Percentiles rank a stretch among this genome's conserved stretches.
Evolutionary conservation across 306 rosid species (phyloP).

Genomic region (Hylodesmum podocarpum): DNA sequence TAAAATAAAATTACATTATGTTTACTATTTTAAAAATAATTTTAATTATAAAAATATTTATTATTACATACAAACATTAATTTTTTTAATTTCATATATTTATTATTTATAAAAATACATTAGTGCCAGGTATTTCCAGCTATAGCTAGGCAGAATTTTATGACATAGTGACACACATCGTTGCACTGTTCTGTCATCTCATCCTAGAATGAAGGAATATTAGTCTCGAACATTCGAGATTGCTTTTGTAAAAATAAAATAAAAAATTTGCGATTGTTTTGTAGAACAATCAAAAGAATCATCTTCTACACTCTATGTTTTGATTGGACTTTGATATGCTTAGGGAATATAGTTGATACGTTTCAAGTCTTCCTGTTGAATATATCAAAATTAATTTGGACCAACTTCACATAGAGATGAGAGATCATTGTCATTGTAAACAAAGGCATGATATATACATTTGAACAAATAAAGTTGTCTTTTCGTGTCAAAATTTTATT

Average conservation of each 20-base stretch:
- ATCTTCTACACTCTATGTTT: too few relatives aligned
- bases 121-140: too few relatives aligned
- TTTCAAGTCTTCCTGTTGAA: not conserved
- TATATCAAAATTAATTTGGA: conserved; percentile 17
- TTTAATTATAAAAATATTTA: too few relatives aligned
- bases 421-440: not conserved
- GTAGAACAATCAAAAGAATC: too few relatives aligned
- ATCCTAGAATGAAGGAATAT: not conserved
- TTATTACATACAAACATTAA: too few relatives aligned
- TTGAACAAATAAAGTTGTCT: not conserved
- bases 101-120: too few relatives aligned
- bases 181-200: not conserved
- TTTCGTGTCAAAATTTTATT: not conserved
- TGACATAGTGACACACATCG: too few relatives aligned
- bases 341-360: not conserved
- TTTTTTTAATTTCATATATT: too few relatives aligned
- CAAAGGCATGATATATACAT: not conserved
- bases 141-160: too few relatives aligned
- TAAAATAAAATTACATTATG: too few relatives aligned
- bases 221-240: not conserved
- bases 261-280: not conserved
- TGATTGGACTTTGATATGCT: not conserved
- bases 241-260: too few relatives aligned
- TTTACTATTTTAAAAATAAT: too few relatives aligned
- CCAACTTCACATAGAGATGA: not conserved